A percentile compares a stretch with the other conserved stretches of the same genome.
phyloP scores from a whole-genome alignment of 805 yeast genomes.

The Jamesozyma hellenica region DNA sequence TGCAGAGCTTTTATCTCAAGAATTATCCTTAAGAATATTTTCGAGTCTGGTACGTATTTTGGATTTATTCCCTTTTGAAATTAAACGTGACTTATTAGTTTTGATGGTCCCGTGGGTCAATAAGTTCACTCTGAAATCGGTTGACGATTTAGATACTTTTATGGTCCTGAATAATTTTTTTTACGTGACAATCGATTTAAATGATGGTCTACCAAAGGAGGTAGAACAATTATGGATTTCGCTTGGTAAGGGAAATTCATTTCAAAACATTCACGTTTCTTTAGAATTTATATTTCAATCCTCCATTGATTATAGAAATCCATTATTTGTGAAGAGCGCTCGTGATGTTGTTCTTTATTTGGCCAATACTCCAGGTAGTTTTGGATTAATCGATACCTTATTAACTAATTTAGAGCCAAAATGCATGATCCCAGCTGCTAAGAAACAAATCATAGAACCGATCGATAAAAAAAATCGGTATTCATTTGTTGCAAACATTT shows the following conservation, averaged over 20 bases:
- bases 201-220: conserved; percentile 68
- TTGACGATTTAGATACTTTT: conserved; percentile 36
- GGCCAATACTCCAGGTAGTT: conserved; percentile 42
- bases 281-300: conserved; percentile 59
- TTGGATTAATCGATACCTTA: conserved; percentile 49
- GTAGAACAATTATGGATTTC: conserved; percentile 95
- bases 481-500: conserved; percentile 71
- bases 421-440: conserved; percentile 74
- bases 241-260: conserved; percentile 63
- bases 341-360: conserved; percentile 75
- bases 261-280: conserved; percentile 60
- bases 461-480: conserved; percentile 33
- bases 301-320: conserved; percentile 59
- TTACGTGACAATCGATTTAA: conserved; percentile 73
- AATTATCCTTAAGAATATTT: conserved; percentile 50
- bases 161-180: conserved; percentile 76
- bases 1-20: conserved; percentile 51
- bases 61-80: conserved; percentile 45
- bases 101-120: conserved; percentile 91
- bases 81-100: conserved; percentile 69
- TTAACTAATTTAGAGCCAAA: conserved; percentile 69
- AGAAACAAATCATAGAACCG: conserved; percentile 27
- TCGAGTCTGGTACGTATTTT: conserved; percentile 62
- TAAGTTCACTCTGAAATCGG: conserved; percentile 52
- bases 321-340: conserved; percentile 65